These are phyloP conservation scores for Kalmanozyma brasiliensis DNA, from an alignment of 1,284 basidiomycete genomes.

Conservation along the genomic window DNA sequence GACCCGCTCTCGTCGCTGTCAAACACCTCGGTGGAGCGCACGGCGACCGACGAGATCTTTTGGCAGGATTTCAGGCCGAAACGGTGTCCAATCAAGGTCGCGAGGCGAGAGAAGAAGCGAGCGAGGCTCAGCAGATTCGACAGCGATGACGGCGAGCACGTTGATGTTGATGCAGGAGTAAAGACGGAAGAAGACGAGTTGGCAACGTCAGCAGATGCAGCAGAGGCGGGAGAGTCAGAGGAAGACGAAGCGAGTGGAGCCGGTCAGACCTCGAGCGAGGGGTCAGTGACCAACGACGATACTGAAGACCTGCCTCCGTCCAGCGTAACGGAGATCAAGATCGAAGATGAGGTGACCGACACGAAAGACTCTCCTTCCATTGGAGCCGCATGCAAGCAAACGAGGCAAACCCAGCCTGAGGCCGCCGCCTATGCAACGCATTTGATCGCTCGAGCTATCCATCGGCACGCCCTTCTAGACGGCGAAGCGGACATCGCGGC, in stretches of 20 bases:
- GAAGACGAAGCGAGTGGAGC: conserved; percentile 14
- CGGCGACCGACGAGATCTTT: conserved; percentile 16
- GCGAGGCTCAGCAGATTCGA: conserved; percentile 24
- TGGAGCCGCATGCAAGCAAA: background rate
- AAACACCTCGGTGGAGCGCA: background rate
- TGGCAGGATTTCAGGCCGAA: conserved; percentile 26
- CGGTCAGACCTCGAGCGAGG: conserved; percentile 15
- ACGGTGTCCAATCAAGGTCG: background rate
- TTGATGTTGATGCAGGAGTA: too few species aligned
- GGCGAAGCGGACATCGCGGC: background rate
- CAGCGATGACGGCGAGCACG: conserved; percentile 4
- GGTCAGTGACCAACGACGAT: conserved; percentile 5
- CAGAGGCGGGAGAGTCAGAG: conserved; percentile 5
- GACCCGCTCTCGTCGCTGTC: conserved; percentile 26
- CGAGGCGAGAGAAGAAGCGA: conserved; percentile 5
- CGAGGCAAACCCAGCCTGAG: background rate
- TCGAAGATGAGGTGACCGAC: background rate
- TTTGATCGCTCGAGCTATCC: conserved; percentile 17
- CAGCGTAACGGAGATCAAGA: background rate
- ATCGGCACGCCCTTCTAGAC: conserved; percentile 3
- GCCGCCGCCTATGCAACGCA: conserved; percentile 3
- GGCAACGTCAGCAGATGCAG: background rate
- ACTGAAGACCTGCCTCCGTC: background rate
- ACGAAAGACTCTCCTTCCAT: background rate
- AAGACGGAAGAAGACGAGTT: conserved; percentile 2